phyloP scores from a whole-genome alignment of 1,284 basidiomycete genomes.

The Amylostereum areolatum region DNA sequence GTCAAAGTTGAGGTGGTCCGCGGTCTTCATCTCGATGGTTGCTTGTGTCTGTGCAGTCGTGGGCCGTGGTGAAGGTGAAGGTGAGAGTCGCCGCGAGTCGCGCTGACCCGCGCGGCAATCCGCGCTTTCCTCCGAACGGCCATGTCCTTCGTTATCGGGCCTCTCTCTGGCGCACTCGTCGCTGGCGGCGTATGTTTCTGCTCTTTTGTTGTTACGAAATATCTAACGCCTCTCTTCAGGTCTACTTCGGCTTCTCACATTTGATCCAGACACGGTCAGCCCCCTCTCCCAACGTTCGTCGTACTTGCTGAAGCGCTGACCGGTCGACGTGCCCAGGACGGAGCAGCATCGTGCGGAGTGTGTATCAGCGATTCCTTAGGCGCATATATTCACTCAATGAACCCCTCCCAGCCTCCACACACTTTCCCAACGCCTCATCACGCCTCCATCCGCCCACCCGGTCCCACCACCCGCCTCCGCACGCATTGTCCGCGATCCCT shows the following conservation, averaged over 20 bases:
- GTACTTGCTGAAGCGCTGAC: background rate
- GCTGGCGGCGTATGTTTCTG: slow-evolving; percentile 33
- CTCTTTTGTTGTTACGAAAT: background rate
- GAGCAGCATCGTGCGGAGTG: slow-evolving; percentile 45
- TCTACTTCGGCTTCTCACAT: slow-evolving; percentile 59
- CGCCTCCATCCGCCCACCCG: slow-evolving; percentile 34
- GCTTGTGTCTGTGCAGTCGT: background rate
- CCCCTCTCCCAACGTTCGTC: background rate
- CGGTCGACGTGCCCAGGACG: slow-evolving; percentile 31
- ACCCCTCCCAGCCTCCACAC: slow-evolving; percentile 34
- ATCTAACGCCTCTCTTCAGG: slow-evolving; percentile 22
- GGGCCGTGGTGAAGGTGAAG: background rate
- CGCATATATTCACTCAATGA: background rate
- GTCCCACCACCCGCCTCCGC: slow-evolving; percentile 46
- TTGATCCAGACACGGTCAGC: slow-evolving; percentile 45
- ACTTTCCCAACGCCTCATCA: slow-evolving; percentile 41
- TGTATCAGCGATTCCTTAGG: slow-evolving; percentile 14
- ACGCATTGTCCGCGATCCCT: slow-evolving; percentile 37
- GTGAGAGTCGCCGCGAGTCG: background rate
- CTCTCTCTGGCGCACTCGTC: slow-evolving; percentile 50
- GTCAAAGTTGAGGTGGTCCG: slow-evolving; percentile 64
- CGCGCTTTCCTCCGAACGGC: background rate
- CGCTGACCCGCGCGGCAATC: background rate
- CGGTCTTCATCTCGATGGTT: slow-evolving; percentile 44
- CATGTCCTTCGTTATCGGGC: slow-evolving; percentile 47